These are phyloP conservation scores for Leishmania major DNA, from an alignment of 208 protist genomes.

Conservation along the genomic window DNA sequence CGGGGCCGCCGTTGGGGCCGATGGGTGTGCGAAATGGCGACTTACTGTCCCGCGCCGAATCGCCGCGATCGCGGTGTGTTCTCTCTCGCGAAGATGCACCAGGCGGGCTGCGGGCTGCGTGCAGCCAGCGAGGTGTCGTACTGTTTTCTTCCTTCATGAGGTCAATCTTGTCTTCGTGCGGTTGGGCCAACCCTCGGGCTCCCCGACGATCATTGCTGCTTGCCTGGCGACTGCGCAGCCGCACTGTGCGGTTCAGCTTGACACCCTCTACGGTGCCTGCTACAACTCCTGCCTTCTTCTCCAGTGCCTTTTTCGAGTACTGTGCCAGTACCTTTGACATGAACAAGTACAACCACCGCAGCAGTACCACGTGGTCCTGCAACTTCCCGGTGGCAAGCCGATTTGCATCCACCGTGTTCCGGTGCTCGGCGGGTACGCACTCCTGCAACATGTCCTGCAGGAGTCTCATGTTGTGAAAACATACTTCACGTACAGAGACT, in stretches of 20 bases:
- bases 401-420: conserved; percentile 47
- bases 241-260: conserved; percentile 52
- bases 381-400: conserved; percentile 78
- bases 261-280: conserved; percentile 45
- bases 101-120: background rate
- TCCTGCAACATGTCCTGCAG: conserved; percentile 70
- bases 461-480: conserved; percentile 69
- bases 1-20: background rate
- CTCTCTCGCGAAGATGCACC: background rate
- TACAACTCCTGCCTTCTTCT: conserved; percentile 27
- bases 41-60: background rate
- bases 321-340: conserved; percentile 71
- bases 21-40: background rate
- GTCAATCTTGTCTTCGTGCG: background rate
- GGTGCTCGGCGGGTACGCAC: conserved; percentile 59
- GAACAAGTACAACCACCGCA: conserved; percentile 82
- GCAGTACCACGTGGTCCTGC: conserved; percentile 79
- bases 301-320: conserved; percentile 66
- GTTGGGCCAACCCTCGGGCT: background rate
- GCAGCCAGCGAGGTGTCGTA: background rate
- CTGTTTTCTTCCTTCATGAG: background rate
- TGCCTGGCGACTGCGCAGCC: conserved; percentile 19
- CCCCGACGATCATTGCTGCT: background rate
- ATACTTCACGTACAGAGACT: conserved; percentile 42
- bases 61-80: background rate